Evolutionary conservation across 1,139 yeast genomes (phyloP).

Genomic region (Kurtzmaniella quercitrusa): DNA sequence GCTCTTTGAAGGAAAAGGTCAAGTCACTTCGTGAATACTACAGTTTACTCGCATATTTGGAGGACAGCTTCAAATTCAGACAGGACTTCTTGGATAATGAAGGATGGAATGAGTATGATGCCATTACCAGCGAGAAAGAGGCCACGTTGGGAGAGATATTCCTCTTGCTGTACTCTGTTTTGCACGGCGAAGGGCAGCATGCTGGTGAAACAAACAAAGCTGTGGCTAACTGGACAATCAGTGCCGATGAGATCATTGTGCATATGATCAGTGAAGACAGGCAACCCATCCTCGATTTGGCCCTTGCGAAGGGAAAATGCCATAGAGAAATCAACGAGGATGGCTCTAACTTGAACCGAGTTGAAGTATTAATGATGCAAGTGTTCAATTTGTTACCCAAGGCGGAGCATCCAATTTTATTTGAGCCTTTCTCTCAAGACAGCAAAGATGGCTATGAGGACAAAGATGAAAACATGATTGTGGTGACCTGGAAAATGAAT

Average conservation of each 20-base stretch:
- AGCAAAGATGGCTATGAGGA: constrained; percentile 13
- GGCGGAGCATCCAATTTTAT: constrained; percentile 32
- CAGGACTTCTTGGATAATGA: constrained; percentile 31
- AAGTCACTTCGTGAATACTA: constrained; percentile 24
- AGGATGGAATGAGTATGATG: constrained; percentile 31
- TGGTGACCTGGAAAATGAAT: constrained; percentile 60
- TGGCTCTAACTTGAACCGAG: constrained; percentile 37
- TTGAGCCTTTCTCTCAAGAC: constrained; percentile 26
- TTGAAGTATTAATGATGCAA: constrained; percentile 44
- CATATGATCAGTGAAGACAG: constrained; percentile 44
- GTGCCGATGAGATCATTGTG: constrained; percentile 46
- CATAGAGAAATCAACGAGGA: constrained; percentile 47
- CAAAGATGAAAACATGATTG: constrained; percentile 27
- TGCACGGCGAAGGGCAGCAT: constrained; percentile 25
- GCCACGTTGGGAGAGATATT: constrained; percentile 33
- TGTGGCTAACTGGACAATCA: constrained; percentile 52
- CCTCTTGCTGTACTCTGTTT: constrained; percentile 35
- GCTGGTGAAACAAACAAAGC: constrained; percentile 12
- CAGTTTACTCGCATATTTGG: constrained; percentile 13
- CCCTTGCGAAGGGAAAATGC: constrained; percentile 33
- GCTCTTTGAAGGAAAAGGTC: constrained; percentile 26
- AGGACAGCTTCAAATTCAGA: constrained; percentile 35
- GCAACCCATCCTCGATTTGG: constrained; percentile 38
- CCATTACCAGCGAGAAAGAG: constrained; percentile 23
- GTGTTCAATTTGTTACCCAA: constrained; percentile 33